phyloP scores from a whole-genome alignment of 208 protist genomes.

The Acanthamoeba sp. region DNA sequence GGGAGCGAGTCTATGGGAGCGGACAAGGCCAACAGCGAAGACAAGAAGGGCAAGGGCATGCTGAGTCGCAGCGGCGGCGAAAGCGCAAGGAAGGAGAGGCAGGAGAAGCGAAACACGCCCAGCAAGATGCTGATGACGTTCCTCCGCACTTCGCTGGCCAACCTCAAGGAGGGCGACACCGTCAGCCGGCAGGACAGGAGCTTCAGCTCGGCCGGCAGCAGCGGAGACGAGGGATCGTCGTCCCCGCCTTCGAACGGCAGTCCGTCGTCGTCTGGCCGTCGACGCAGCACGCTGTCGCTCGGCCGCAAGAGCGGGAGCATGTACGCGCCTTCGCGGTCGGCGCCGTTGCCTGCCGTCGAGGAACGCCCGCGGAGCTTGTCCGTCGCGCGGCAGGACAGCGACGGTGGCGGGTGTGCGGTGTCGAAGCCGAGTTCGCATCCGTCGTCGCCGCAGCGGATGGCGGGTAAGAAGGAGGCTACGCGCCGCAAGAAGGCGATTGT shows the following conservation, averaged over 20 bases:
- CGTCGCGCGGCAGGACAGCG: background rate
- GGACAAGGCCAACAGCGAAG: too few species aligned
- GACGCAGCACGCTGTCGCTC: background rate
- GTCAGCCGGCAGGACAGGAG: background rate
- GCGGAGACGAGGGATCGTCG: too few species aligned
- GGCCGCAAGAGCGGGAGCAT: background rate
- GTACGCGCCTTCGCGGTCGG: background rate
- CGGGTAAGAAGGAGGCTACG: background rate
- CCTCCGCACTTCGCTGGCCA: constrained; percentile 18
- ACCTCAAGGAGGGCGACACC: background rate
- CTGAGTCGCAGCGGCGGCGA: too few species aligned
- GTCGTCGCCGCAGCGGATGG: background rate
- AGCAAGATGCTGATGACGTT: background rate
- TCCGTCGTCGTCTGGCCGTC: too few species aligned
- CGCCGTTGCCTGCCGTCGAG: background rate
- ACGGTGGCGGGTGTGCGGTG: background rate
- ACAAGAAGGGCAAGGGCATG: too few species aligned
- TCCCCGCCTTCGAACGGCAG: background rate
- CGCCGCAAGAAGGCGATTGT: too few species aligned
- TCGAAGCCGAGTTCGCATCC: too few species aligned
- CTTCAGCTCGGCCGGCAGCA: background rate
- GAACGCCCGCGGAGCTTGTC: background rate
- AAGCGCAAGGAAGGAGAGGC: background rate
- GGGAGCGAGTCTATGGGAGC: too few species aligned
- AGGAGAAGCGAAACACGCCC: background rate